Evolutionary conservation across 176 grass and related monocot genomes (phyloP).

Genomic region (Eleusine indica): DNA sequence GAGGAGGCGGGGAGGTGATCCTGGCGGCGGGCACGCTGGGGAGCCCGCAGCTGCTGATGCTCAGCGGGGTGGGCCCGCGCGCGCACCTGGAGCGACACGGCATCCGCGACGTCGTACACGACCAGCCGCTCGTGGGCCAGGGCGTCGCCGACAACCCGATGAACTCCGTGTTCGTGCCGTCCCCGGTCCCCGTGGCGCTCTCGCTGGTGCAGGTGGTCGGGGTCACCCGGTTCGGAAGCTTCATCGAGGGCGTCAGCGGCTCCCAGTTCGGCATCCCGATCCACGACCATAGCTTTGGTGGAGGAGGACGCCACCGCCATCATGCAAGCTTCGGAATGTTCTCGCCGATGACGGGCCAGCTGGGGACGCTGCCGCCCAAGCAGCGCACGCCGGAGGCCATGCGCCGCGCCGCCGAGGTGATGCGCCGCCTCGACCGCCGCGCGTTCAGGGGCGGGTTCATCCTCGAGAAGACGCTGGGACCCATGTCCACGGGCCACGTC

Average conservation of each 20-base stretch:
- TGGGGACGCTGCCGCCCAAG: constrained; percentile 47
- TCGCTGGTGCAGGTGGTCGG: constrained; percentile 82
- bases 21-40: constrained; percentile 75
- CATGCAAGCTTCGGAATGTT: constrained; percentile 63
- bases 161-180: constrained; percentile 71
- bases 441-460: constrained; percentile 71
- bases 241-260: constrained; percentile 78
- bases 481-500: constrained; percentile 59
- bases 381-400: constrained; percentile 48
- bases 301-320: neutral
- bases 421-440: constrained; percentile 19
- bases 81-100: constrained; percentile 56
- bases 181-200: constrained; percentile 57
- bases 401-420: constrained; percentile 33
- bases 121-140: constrained; percentile 67
- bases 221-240: constrained; percentile 68
- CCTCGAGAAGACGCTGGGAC: constrained; percentile 72
- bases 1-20: constrained; percentile 52
- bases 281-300: neutral
- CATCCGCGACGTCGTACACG: constrained; percentile 46
- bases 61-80: constrained; percentile 74
- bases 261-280: constrained; percentile 63
- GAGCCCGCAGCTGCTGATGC: constrained; percentile 89
- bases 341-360: constrained; percentile 66
- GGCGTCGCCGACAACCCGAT: constrained; percentile 86